Conservation (phyloP, 108 stramenopile genomes). For the Nitzschia sp. region DNA sequence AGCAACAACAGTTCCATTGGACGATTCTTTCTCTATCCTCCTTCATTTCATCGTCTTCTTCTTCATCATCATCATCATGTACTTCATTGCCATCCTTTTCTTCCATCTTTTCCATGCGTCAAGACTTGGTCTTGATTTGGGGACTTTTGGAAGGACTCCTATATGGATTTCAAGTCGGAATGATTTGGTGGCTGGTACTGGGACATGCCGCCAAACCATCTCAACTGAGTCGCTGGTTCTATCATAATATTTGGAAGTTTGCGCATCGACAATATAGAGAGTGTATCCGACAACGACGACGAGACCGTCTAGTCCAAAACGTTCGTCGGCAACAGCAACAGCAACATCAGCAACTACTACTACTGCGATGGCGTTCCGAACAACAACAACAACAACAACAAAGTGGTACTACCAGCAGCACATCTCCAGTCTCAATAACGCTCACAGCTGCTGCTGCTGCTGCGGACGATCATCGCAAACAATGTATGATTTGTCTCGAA, state of each 20-base stretch:
- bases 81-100: too few species aligned
- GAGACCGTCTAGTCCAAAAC: not conserved
- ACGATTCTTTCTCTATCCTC: not conserved
- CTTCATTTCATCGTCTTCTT: not conserved
- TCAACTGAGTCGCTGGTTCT: not conserved
- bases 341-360: not conserved
- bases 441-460: not conserved
- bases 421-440: not conserved
- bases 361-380: not conserved
- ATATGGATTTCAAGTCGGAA: not conserved
- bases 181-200: not conserved
- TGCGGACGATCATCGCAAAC: not conserved
- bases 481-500: constrained; percentile 21
- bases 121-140: constrained; percentile 9
- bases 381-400: too few species aligned
- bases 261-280: not conserved
- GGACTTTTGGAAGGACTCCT: not conserved
- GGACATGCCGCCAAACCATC: not conserved
- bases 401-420: too few species aligned
- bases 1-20: too few species aligned
- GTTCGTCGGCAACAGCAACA: not conserved
- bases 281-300: not conserved
- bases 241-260: not conserved
- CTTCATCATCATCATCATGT: too few species aligned
- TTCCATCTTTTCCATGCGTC: constrained; percentile 1